Percentiles rank a stretch among this genome's conserved stretches.
Evolutionary conservation across 345 rosid genomes (phyloP).

Genomic region (Boechera divaricarpa): DNA sequence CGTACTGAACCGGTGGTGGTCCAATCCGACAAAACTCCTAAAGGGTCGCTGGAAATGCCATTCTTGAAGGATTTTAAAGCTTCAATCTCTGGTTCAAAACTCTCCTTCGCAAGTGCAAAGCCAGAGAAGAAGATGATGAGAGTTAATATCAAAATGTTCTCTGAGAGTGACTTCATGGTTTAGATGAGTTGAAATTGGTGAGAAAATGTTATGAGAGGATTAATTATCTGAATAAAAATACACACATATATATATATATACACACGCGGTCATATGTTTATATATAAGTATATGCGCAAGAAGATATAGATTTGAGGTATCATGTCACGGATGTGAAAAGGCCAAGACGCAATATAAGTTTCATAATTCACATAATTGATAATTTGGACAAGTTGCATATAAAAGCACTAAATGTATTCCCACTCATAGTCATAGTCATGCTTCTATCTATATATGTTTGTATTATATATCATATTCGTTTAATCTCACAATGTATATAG

Average conservation of each 20-base stretch:
- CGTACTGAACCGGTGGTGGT: conserved; percentile 46
- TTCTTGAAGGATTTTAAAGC: conserved; percentile 69
- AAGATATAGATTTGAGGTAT: conserved; percentile 1
- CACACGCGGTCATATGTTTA: conserved; percentile 4
- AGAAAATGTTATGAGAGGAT: conserved; percentile 14
- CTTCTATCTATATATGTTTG: background rate
- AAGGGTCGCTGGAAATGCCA: conserved; percentile 61
- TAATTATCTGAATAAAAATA: background rate
- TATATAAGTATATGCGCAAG: background rate
- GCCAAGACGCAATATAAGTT: conserved; percentile 34
- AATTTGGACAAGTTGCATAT: conserved; percentile 38
- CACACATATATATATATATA: background rate
- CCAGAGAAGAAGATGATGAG: conserved; percentile 36
- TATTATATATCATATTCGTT: conserved; percentile 16
- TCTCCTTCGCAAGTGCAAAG: conserved; percentile 44
- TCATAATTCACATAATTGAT: conserved; percentile 7
- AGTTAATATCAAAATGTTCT: conserved; percentile 28
- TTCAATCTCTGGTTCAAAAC: conserved; percentile 53
- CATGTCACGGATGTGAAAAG: conserved; percentile 44
- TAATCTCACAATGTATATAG: background rate
- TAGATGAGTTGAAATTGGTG: conserved; percentile 31
- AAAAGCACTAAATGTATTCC: conserved; percentile 33
- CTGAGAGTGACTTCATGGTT: conserved; percentile 35
- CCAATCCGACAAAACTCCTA: conserved; percentile 66
- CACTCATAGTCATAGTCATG: background rate